These are phyloP conservation scores for Serendipita sp. DNA, from an alignment of 768 basidiomycete species.

Conservation along the genomic window DNA sequence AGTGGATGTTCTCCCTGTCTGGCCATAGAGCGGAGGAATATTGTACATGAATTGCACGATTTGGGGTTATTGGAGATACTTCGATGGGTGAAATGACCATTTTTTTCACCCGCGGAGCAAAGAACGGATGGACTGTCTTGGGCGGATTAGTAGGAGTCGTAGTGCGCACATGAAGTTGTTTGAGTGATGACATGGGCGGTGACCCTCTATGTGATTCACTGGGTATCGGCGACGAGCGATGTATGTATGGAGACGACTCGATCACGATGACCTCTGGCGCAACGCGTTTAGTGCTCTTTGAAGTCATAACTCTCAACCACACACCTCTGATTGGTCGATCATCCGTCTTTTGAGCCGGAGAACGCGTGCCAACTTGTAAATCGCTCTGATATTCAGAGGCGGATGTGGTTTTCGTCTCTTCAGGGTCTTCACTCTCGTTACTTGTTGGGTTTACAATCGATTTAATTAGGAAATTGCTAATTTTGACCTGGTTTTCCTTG, in stretches of 20 bases:
- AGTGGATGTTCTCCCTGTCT: slow-evolving; percentile 35
- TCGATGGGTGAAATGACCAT: slow-evolving; percentile 5
- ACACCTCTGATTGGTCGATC: no score
- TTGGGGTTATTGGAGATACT: neutral
- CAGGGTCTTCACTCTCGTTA: no score
- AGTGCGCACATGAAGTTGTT: no score
- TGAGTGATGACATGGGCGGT: no score
- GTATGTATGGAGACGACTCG: neutral
- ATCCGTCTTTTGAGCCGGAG: no score
- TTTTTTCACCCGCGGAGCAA: slow-evolving; percentile 21
- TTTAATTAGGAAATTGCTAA: neutral
- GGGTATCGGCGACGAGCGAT: no score
- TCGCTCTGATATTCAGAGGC: no score
- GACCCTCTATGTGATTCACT: no score
- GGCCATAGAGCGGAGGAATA: slow-evolving; percentile 28
- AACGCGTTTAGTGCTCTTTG: neutral
- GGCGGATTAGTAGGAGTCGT: slow-evolving; percentile 10
- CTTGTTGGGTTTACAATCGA: neutral
- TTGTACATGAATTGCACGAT: neutral
- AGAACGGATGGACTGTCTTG: slow-evolving; percentile 30
- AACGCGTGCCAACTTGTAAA: no score
- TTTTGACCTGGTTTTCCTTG: neutral
- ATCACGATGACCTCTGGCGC: neutral
- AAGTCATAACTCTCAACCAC: no score
- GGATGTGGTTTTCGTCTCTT: no score